Percentiles rank a stretch among this genome's conserved stretches.
Evolutionary conservation across 257 asterid genomes (phyloP).

Genomic region (Solanum corneliomulleri): DNA sequence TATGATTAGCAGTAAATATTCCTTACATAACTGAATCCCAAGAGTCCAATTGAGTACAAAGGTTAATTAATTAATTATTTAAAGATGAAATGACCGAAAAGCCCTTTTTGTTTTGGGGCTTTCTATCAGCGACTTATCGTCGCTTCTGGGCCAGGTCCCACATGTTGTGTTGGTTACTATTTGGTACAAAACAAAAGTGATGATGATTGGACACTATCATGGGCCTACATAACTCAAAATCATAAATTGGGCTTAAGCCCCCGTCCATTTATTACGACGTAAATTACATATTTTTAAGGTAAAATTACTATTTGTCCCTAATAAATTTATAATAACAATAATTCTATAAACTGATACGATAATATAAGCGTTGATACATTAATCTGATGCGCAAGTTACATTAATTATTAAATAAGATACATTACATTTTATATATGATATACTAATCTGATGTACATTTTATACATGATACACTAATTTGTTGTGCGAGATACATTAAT

Average conservation of each 20-base stretch:
- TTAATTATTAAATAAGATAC: no score
- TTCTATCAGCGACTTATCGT: not conserved
- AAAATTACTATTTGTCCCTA: fast-evolving
- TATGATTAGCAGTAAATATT: not conserved
- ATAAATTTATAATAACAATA: fast-evolving
- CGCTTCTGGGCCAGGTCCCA: not conserved
- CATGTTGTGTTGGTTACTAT: not conserved
- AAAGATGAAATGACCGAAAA: not conserved
- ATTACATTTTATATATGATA: no score
- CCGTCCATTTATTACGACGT: not conserved
- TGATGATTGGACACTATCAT: not conserved
- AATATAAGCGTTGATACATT: no score
- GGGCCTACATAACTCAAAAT: not conserved
- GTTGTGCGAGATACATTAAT: no score
- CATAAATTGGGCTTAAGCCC: not conserved
- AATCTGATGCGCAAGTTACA: no score
- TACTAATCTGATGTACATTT: no score
- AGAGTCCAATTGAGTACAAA: not conserved
- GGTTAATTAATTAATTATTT: not conserved
- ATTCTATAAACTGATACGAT: fast-evolving
- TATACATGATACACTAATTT: no score
- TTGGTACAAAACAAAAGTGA: not conserved
- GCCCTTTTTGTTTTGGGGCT: not conserved
- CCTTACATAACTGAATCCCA: not conserved
- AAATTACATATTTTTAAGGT: no score